phyloP scores from a whole-genome alignment of 192 early-diverging fungal genomes.

The Pilobolus umbonatus region DNA sequence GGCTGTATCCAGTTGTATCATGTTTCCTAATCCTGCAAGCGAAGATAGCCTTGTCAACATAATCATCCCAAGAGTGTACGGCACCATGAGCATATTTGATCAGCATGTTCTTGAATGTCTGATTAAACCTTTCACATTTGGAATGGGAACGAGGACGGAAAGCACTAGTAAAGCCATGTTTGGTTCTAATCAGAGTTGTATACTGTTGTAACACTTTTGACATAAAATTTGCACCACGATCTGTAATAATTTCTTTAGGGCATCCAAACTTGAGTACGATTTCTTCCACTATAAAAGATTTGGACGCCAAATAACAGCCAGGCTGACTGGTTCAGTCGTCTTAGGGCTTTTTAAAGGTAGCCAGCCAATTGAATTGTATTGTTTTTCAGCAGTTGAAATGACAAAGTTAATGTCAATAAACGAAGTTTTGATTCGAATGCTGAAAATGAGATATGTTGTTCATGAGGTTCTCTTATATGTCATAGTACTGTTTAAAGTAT shows the following conservation, averaged over 20 bases:
- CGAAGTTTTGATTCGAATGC: too few species aligned
- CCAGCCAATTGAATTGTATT: too few species aligned
- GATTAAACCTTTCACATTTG: constrained; percentile 22
- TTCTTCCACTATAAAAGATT: too few species aligned
- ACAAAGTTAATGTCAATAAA: too few species aligned
- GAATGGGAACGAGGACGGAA: constrained; percentile 22
- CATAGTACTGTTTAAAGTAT: too few species aligned
- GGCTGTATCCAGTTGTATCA: constrained; percentile 12
- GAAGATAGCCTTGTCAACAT: constrained; percentile 16
- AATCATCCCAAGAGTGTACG: constrained; percentile 19
- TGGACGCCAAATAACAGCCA: too few species aligned
- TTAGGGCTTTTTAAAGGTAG: too few species aligned
- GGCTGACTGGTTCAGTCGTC: too few species aligned
- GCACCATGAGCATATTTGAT: neutral
- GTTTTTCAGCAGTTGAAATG: too few species aligned
- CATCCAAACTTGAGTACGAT: constrained; percentile 6
- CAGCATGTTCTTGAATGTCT: constrained; percentile 5
- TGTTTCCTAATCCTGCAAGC: constrained; percentile 21
- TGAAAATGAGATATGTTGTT: too few species aligned
- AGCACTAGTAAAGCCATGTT: constrained; percentile 17
- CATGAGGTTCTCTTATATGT: too few species aligned
- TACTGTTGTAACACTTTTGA: constrained; percentile 1
- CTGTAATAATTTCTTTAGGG: constrained; percentile 13
- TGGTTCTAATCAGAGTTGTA: neutral
- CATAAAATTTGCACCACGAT: constrained; percentile 23